Percentiles rank a stretch among this genome's conserved stretches.
Conservation (phyloP, 345 rosid genomes). For the Alliaria petiolata region DNA sequence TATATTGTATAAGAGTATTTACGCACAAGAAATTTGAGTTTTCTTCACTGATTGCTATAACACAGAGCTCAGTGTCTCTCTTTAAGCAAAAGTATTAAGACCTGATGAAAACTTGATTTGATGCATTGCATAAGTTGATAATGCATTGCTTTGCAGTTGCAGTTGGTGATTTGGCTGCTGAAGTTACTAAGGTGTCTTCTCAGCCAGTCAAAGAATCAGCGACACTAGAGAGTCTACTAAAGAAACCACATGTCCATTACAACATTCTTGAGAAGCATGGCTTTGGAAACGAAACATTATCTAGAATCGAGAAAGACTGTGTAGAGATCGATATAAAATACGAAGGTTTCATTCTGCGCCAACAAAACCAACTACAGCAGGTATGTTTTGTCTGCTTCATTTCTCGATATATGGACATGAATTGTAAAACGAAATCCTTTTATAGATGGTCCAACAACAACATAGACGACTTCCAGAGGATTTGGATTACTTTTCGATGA, state of each 20-base stretch:
- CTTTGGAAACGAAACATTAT: conserved; percentile 62
- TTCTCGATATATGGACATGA: neutral
- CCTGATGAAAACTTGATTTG: neutral
- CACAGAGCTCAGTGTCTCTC: neutral
- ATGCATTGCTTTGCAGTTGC: conserved; percentile 21
- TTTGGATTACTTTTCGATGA: conserved; percentile 87
- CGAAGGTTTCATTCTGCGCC: conserved; percentile 90
- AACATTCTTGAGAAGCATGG: conserved; percentile 78
- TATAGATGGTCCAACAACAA: conserved; percentile 83
- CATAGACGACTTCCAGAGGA: conserved; percentile 75
- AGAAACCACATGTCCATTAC: conserved; percentile 89
- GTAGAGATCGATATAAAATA: conserved; percentile 92
- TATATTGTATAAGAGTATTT: neutral
- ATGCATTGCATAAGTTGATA: neutral
- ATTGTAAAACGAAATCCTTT: neutral
- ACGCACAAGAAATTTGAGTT: neutral
- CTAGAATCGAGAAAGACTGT: conserved; percentile 76
- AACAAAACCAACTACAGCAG: conserved; percentile 79
- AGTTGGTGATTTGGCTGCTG: conserved; percentile 88
- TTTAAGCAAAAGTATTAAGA: neutral
- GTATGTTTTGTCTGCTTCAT: conserved; percentile 33
- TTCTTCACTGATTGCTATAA: neutral
- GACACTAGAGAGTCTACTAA: conserved; percentile 79
- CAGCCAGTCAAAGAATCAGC: conserved; percentile 86
- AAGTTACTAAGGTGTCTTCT: conserved; percentile 54